Base-by-base conservation (phyloP, 2,329 filamentous ascomycete species). In the Penicillium sp. region DNA sequence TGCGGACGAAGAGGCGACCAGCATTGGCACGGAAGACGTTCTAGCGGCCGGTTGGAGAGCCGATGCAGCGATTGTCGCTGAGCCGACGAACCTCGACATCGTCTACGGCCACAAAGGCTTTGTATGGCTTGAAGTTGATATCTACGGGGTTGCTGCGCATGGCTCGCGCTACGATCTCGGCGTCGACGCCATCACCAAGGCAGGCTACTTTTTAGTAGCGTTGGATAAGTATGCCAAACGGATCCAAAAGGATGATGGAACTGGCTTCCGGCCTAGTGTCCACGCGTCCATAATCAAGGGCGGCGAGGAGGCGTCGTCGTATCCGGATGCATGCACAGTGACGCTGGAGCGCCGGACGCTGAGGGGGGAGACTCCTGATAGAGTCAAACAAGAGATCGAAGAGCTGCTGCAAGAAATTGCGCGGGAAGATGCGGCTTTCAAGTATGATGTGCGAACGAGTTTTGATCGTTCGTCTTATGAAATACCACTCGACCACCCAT, bases 11-110 rank as follows among this genome's bases (percentile, higher is more conserved):
- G 81, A 83, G 60, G 73, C 73, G 43, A 64, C 68, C 4, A 81
- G 78, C 26, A 77, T 78, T 11, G 81, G 81, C 1, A 83, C 81
- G 0, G 74, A 77, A 57, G 71, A 82, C 42, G 60, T 83, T 0
- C 63, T 83, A 1, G 68, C 68, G 11, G 78, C 79, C 1, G 81
- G 81, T 1, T 83, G 80, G 81, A 70, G 70, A 28, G 79, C 81
- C 1, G 79, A 83, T 55, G 80, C 68, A 0, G 81, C 81, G 5
- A 66, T 83, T 1, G 75, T 0, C 26, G 5, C 26, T 40, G 14
- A 40, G n/a, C 35, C n/a, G 2, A 40, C 16, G 12, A 18, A 40
- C 18, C 12, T 18, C 3, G n/a, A n/a, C 11, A 40, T 40, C 18
- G 35, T 40, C 35, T 18, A n/a, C 16, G 12, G 12, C 5, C 81